Evolutionary conservation across 164 flowering plant genomes (phyloP), one percentile per base, ranked within the genome.

Genomic region (Annona squamosa): DNA sequence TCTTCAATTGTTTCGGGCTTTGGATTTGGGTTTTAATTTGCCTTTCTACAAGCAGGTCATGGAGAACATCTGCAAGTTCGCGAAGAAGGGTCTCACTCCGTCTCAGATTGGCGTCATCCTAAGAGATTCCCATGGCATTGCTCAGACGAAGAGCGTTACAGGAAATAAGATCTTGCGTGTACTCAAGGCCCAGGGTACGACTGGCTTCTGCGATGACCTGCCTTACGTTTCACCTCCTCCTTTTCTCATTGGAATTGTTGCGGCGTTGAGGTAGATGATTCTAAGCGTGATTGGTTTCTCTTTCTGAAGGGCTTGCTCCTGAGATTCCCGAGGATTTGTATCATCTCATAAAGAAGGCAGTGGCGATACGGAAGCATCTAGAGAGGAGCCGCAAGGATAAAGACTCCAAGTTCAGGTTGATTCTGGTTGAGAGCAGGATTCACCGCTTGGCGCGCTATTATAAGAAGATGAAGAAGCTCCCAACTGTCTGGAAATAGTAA

Each of bases 381-480:
- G 98, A 93, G 85, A 88, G 97, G 82, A 93, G 90, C 87, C 86
- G 95, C 83, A 93, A 93, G 86, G 98, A 93, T 73, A 93, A 93
- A 84, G 98, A 93, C 69, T 91, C 98, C 64, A 93, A 93, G 80
- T 93, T 93, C 73, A 79, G 97, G 72, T 80, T 93, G 89, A 93
- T 93, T 76, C 80, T 91, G 48, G 98, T 93, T 5, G 98, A 93
- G 87, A 93, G 98, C 85, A 89, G 98, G 90, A 93, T 93, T 72
- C 97, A 93, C 80, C 85, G 97, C 43, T 91, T 93, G 62, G 97
- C 95, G 73, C 97, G 98, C 48, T 93, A 93, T 86, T 93, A 91
- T 87, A 93, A 91, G 94, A 90, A 87, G 79, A 89, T 95, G 37
- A 93, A 93, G 91, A 93, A 90, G 87, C 95, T 93, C 65, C 94